Base-by-base conservation (phyloP, 352 stramenopile species). In the Globisporangium yorkense region DNA sequence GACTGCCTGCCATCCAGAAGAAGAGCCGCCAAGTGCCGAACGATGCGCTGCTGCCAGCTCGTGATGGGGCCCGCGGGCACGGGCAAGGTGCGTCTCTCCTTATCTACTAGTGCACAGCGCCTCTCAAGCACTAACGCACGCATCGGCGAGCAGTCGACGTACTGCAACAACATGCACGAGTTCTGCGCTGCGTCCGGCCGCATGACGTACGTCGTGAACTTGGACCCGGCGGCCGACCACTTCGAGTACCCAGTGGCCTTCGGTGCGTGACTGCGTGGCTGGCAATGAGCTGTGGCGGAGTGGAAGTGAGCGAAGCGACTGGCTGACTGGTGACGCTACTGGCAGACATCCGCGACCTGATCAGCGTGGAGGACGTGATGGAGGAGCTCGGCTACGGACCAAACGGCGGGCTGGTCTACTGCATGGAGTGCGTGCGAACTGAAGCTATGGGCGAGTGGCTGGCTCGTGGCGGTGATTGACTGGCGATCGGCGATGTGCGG, bases 401-500 rank as follows among this genome's bases (percentile, higher is more conserved):
- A 0, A 99, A 99, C 67, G 97, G 97, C 15, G 96, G 92, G 1
- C 79, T 99, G 15, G 80, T 99, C 15, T 99, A 99, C 75, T 99
- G 97, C 76, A 98, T 99, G 89, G 97, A 99, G 91, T 99, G 89
- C 67, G 69, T 94, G 16, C n/a, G 12, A 12, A 10, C 27, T 39
- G 18, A 7, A 5, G 21, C 27, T 59, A 43, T 9, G 21, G 10
- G 2, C 31, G 29, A 13, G 12, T 13, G 29, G 48, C 1, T 43
- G n/a, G n/a, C 31, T 10, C 16, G 35, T 54, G n/a, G 7, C 5
- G 6, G 33, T 29, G 40, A 24, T 18, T 45, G 8, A 20, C 12
- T 56, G 12, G 12, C 24, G 9, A 24, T 4, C 45, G 31, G 6
- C 31, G 31, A 2, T 18, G 3, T 41, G 27, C 18, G 15, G 5